phyloP scores from a whole-genome alignment of 2,329 filamentous ascomycete species.

The Periconia macrospinosa region DNA sequence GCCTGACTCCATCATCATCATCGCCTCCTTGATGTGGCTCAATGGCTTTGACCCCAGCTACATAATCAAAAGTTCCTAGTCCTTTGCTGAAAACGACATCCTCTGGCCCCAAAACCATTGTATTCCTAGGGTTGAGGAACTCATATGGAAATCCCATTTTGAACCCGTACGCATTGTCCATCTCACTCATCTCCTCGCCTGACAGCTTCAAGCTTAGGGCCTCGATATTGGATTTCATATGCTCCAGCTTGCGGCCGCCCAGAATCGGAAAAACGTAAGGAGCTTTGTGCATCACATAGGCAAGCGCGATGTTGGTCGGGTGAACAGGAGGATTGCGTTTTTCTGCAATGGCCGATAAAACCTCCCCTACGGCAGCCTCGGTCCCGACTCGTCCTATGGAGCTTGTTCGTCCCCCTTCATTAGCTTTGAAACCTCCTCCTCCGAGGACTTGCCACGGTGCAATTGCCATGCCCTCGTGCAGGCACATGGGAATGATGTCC shows the following conservation, averaged over 20 bases:
- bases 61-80: constrained; percentile 27
- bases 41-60: constrained; percentile 24
- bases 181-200: constrained; percentile 64
- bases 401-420: constrained; percentile 47
- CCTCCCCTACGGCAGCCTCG: constrained; percentile 56
- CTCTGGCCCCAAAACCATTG: constrained; percentile 25
- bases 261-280: constrained; percentile 75
- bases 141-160: constrained; percentile 66
- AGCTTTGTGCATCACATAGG: constrained; percentile 73
- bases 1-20: constrained; percentile 10
- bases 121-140: constrained; percentile 21
- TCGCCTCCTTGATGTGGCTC: constrained; percentile 24
- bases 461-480: constrained; percentile 46
- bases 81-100: constrained; percentile 22
- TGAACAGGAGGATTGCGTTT: constrained; percentile 50
- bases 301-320: constrained; percentile 65
- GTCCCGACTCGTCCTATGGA: constrained; percentile 46
- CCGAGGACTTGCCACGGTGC: constrained; percentile 59
- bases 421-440: constrained; percentile 47
- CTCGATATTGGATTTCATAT: constrained; percentile 71
- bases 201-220: constrained; percentile 64
- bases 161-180: constrained; percentile 65
- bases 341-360: constrained; percentile 62
- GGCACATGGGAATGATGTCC: constrained; percentile 50
- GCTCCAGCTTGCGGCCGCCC: constrained; percentile 69